Percentiles rank a stretch among this genome's conserved stretches.
Evolutionary conservation across 2,329 filamentous ascomycete species (phyloP).

Genomic region (Penicillium janthinellum): DNA sequence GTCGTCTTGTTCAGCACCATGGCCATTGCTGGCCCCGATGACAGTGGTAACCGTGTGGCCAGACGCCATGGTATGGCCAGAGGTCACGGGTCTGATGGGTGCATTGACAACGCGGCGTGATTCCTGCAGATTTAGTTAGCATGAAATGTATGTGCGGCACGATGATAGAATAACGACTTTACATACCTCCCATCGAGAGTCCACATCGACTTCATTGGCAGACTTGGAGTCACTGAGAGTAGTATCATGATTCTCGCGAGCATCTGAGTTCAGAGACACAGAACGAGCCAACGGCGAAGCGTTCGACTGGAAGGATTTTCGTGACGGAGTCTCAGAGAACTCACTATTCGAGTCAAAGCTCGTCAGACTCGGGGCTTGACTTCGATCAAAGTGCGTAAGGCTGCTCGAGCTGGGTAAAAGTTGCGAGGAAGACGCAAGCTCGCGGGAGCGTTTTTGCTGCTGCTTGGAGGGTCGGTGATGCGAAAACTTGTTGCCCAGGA

Average conservation of each 20-base stretch:
- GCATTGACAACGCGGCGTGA: constrained; percentile 38
- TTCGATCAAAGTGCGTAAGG: constrained; percentile 28
- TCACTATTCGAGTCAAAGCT: constrained; percentile 45
- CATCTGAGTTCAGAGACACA: constrained; percentile 38
- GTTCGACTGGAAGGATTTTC: constrained; percentile 40
- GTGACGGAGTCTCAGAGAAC: constrained; percentile 38
- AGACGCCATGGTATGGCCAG: constrained; percentile 34
- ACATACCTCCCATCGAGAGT: constrained; percentile 42
- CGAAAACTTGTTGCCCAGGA: constrained; percentile 95
- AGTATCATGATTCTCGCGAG: constrained; percentile 26
- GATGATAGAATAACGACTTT: not conserved
- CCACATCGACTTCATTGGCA: constrained; percentile 39
- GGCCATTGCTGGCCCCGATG: constrained; percentile 25
- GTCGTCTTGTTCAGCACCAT: constrained; percentile 31
- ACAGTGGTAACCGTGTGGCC: constrained; percentile 28
- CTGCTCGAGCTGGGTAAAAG: constrained; percentile 54
- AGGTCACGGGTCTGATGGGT: constrained; percentile 34
- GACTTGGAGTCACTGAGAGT: constrained; percentile 37
- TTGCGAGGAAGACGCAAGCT: constrained; percentile 77
- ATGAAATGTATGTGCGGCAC: not conserved
- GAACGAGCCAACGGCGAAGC: constrained; percentile 41
- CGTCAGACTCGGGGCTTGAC: constrained; percentile 36
- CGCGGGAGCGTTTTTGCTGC: constrained; percentile 76
- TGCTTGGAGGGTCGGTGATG: constrained; percentile 80
- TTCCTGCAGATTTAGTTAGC: constrained; percentile 30